Evolutionary conservation across 495 filamentous ascomycete species (phyloP).

Genomic region (Tuber umbilicatum): DNA sequence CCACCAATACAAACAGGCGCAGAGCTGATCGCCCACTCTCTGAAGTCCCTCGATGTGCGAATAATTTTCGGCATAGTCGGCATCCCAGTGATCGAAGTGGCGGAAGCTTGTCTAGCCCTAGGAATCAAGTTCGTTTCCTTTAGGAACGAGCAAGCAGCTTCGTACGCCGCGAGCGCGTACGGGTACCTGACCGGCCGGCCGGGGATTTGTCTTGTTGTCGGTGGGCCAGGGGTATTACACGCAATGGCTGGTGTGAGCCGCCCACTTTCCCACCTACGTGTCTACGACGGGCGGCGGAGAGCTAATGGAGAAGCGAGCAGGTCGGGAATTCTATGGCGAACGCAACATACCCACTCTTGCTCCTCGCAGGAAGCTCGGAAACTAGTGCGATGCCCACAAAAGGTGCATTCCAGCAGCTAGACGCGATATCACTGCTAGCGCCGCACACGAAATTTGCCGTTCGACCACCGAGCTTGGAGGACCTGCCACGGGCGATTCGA

Average conservation of each 20-base stretch:
- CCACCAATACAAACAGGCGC: conserved; percentile 47
- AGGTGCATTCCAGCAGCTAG: conserved; percentile 59
- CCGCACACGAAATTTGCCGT: conserved; percentile 56
- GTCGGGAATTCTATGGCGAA: conserved; percentile 55
- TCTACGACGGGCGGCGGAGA: conserved; percentile 12
- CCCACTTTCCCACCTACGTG: neutral
- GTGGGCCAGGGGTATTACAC: conserved; percentile 60
- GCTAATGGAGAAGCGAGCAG: conserved; percentile 33
- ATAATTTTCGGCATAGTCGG: conserved; percentile 62
- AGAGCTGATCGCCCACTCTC: conserved; percentile 53
- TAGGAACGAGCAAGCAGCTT: conserved; percentile 60
- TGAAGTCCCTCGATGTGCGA: conserved; percentile 52
- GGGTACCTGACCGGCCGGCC: conserved; percentile 59
- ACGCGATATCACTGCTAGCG: conserved; percentile 53
- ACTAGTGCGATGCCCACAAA: conserved; percentile 53
- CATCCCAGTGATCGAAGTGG: conserved; percentile 60
- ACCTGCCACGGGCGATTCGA: conserved; percentile 49
- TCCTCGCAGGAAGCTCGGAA: conserved; percentile 53
- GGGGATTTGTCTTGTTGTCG: conserved; percentile 59
- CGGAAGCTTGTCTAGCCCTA: conserved; percentile 56
- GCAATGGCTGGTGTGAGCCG: conserved; percentile 54
- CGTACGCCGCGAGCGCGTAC: conserved; percentile 59
- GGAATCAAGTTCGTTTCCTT: conserved; percentile 62
- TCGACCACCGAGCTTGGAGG: conserved; percentile 49
- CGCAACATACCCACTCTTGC: conserved; percentile 52